Evolutionary conservation across 208 protist genomes (phyloP), one percentile per base, ranked within the genome.

Genomic region (Acanthamoeba triangularis): DNA sequence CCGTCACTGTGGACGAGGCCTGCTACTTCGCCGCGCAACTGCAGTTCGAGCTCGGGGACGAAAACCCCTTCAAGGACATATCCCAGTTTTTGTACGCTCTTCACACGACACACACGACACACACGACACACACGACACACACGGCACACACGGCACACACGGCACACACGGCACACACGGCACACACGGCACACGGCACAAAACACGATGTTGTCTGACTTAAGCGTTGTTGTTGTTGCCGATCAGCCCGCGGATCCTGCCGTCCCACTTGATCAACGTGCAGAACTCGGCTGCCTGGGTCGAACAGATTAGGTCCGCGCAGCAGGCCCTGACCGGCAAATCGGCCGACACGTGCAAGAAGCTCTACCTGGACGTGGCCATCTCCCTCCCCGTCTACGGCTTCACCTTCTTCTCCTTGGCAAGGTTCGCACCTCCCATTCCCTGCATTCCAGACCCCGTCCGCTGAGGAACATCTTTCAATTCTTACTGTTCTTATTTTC

Each of bases 1-100:
- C 49, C 47, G 28, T 49, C 28, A 87, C 37, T 1, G 78, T 47
- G 35, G 49, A 49, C 28, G 78, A 87, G 20, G 78, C 78, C 47
- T 37, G 49, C 41, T 59, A 56, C 25, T 87, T 87, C 49, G 78
- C 78, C 25, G n/a, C 49, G 23, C 37, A 87, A 23, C 49, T 87
- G 78, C 78, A 87, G 78, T 87, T 61, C 78, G 78, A 87, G 78
- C n/a, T 87, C 14, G 78, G 78, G 0, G 49, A 47, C 47, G 18
- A 59, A 2, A 28, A 59, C 16, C 49, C 78, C 18, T 56, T 41
- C 14, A 49, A 41, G 14, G 78, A 87, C 47, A 59, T 87, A 2
- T 23, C 11, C 30, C 35, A 87, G 47, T 59, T 33, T 59, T 41
- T 87, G 78, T 87, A 87, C 37, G 10, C 76, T 37, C 76, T 28